These are phyloP conservation scores for Sugiyamaella paludigena DNA, from an alignment of 1,139 yeast genomes.

Conservation along the genomic window DNA sequence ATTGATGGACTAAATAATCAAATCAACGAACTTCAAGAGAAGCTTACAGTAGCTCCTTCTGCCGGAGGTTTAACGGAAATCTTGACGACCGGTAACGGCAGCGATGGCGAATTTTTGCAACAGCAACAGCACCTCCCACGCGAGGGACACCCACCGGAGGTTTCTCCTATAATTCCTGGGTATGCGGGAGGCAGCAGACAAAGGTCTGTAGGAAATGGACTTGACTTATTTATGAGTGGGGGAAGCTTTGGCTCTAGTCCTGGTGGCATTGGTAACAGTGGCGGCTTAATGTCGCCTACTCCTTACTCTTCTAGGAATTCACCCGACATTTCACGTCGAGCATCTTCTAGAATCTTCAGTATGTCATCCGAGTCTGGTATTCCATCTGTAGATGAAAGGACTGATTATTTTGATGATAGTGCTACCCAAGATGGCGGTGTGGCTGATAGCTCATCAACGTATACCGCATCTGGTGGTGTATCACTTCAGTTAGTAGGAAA, in stretches of 20 bases:
- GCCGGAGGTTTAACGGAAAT: conserved; percentile 20
- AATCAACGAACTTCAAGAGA: conserved; percentile 10
- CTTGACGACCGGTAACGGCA: too few species aligned
- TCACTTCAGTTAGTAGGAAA: conserved; percentile 67
- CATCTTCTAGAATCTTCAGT: conserved; percentile 5
- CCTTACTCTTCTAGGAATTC: conserved; percentile 4
- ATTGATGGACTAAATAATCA: conserved; percentile 3
- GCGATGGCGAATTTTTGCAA: too few species aligned
- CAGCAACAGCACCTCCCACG: not conserved
- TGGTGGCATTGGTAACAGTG: not conserved
- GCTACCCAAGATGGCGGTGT: conserved; percentile 26
- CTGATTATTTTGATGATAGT: conserved; percentile 23
- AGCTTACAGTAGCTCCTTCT: conserved; percentile 8
- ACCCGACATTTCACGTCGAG: conserved; percentile 10
- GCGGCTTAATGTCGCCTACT: conserved; percentile 2
- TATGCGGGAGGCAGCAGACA: conserved; percentile 9
- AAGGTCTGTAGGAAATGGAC: conserved; percentile 13
- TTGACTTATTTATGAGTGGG: conserved; percentile 9
- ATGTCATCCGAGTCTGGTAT: not conserved
- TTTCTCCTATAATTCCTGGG: conserved; percentile 11
- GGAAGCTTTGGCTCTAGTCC: not conserved
- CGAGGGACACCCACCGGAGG: not conserved
- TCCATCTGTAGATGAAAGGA: conserved; percentile 15
- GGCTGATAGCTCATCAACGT: conserved; percentile 27
- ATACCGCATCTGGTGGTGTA: conserved; percentile 33